Conservation (phyloP, 306 rosid genomes). For the Casuarina equisetifolia region DNA sequence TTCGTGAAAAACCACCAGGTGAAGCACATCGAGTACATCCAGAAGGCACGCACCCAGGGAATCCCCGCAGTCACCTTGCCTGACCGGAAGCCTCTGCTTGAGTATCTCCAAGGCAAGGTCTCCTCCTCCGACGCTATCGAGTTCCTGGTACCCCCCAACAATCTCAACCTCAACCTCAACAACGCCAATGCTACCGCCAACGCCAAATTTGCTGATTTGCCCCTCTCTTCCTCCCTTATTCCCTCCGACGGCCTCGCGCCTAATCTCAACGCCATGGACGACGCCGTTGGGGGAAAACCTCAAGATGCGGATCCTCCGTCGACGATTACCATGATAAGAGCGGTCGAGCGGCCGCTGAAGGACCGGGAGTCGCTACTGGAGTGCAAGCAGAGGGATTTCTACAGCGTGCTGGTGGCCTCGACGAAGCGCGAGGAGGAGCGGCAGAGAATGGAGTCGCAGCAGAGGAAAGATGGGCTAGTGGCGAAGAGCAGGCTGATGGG, state of each 20-base stretch:
- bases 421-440: conserved; percentile 94
- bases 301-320: conserved; percentile 34
- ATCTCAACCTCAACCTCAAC: neutral
- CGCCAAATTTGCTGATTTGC: conserved; percentile 43
- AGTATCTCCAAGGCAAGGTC: conserved; percentile 74
- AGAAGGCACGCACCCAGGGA: conserved; percentile 70
- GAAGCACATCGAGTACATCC: conserved; percentile 88
- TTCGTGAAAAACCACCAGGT: conserved; percentile 72
- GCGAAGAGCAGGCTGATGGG: conserved; percentile 89
- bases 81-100: conserved; percentile 86
- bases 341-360: conserved; percentile 76
- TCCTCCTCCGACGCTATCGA: conserved; percentile 81
- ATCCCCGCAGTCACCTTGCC: conserved; percentile 81
- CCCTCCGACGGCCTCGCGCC: neutral
- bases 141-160: conserved; percentile 52
- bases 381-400: conserved; percentile 81
- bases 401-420: conserved; percentile 63
- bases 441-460: conserved; percentile 81
- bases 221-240: conserved; percentile 22
- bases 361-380: conserved; percentile 77
- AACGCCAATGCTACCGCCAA: neutral
- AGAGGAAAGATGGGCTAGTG: conserved; percentile 90
- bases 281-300: neutral
- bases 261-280: conserved; percentile 15
- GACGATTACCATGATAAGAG: conserved; percentile 47